Conservation (phyloP, 176 grass and related monocot genomes). For the bread wheat (Triticum aestivum) region IWGSC_CS_RefSeq_v2.1 NC_057813.1:34291969-34292468, state of each 20-base stretch:
- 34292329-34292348: slow-evolving; percentile 48
- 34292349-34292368: background rate
- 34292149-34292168: background rate
- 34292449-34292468: background rate
- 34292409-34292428: background rate
- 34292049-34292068: too few species aligned
- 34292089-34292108: too few species aligned
- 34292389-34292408: background rate
- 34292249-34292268: background rate
- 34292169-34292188: background rate
- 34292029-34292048: background rate
- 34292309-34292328: background rate
- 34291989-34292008: background rate
- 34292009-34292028: background rate
- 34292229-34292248: background rate
- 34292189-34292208: background rate
- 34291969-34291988: background rate
- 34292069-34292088: too few species aligned
- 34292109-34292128: background rate
- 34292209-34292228: background rate
- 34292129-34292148: background rate
- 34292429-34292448: background rate
- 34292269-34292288: background rate
- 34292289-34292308: background rate
- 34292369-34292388: too few species aligned